A percentile compares a stretch with the other conserved stretches of the same genome.
Evolutionary conservation across 306 rosid genomes (phyloP).

Genomic region (Chamaecrista fasciculata): DNA sequence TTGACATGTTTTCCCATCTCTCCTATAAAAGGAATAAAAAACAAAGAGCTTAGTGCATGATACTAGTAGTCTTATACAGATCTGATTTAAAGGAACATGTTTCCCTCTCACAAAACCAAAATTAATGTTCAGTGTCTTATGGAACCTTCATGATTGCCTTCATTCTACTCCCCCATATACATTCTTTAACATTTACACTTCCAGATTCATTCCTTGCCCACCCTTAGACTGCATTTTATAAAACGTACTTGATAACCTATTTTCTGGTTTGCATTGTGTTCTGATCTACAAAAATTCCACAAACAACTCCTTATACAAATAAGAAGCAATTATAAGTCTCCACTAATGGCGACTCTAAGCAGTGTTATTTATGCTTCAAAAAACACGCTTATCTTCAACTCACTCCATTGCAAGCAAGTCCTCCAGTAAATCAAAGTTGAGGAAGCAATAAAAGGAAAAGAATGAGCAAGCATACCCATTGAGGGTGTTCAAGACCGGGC

Average conservation of each 20-base stretch:
- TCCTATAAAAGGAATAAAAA: no score
- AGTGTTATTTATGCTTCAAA: neutral
- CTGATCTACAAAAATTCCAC: neutral
- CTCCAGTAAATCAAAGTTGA: neutral
- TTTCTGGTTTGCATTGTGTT: neutral
- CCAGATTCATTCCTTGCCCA: neutral
- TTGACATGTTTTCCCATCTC: conserved; percentile 42
- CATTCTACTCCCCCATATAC: neutral
- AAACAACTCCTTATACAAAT: neutral
- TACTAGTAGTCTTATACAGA: neutral
- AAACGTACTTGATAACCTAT: neutral
- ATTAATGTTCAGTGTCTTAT: no score
- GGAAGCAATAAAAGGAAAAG: neutral
- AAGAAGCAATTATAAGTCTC: neutral
- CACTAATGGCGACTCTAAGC: neutral
- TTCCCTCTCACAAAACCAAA: no score
- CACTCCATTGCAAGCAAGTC: neutral
- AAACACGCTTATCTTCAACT: neutral
- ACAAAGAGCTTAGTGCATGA: conserved; percentile 32
- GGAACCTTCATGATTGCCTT: no score
- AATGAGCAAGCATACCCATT: neutral
- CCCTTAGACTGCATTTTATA: neutral
- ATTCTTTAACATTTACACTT: neutral
- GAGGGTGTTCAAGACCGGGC: no score
- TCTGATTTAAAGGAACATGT: neutral